Percentiles rank a stretch among this genome's conserved stretches.
Conservation (phyloP, 306 rosid genomes). For the Urtica urens region DNA sequence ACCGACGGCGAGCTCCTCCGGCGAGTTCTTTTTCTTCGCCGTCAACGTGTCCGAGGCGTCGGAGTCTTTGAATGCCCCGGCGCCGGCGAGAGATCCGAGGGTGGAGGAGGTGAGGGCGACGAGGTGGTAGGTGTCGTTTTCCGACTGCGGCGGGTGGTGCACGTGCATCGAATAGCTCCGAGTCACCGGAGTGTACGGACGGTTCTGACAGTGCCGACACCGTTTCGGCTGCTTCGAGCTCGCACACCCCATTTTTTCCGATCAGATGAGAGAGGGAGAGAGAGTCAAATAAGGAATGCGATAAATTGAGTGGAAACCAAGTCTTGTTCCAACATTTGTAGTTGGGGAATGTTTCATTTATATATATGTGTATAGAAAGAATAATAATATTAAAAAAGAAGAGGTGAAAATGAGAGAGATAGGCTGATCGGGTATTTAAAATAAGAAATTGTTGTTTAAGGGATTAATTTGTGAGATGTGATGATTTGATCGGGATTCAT, state of each 20-base stretch:
- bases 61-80: conserved; percentile 8
- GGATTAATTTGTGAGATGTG: neutral
- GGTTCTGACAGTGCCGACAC: conserved; percentile 59
- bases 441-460: neutral
- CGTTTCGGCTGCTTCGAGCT: conserved; percentile 60
- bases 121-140: conserved; percentile 54
- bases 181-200: conserved; percentile 52
- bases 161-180: conserved; percentile 79
- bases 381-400: neutral
- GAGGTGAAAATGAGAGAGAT: neutral
- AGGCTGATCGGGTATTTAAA: neutral
- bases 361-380: neutral
- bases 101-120: conserved; percentile 84
- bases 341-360: conserved; percentile 2
- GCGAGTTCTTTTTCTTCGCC: conserved; percentile 4
- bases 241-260: conserved; percentile 66
- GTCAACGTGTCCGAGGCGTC: neutral
- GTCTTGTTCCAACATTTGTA: neutral
- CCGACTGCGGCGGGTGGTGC: conserved; percentile 56
- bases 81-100: conserved; percentile 52
- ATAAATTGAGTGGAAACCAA: conserved; percentile 1
- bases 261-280: neutral
- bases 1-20: conserved; percentile 36
- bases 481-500: conserved; percentile 12
- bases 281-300: neutral